These are phyloP conservation scores for Venturia pyrina DNA, from an alignment of 2,329 filamentous ascomycete species.

Conservation along the genomic window DNA sequence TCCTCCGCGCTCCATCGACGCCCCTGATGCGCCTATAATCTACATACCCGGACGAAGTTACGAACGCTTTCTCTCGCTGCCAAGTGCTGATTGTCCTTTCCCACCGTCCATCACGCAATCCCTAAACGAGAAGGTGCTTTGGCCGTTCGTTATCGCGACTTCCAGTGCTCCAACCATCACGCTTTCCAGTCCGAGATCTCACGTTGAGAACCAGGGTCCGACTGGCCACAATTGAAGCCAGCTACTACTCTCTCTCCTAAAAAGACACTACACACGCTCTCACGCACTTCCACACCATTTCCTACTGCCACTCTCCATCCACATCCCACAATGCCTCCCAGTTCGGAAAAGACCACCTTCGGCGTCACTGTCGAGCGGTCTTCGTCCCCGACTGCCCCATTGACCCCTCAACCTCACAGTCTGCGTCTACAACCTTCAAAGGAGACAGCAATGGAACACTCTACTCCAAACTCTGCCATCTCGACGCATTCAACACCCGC, in stretches of 20 bases:
- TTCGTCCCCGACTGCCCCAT: conserved; percentile 15
- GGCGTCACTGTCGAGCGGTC: conserved; percentile 31
- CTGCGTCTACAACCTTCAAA: conserved; percentile 25
- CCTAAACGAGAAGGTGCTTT: not conserved
- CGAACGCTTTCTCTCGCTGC: not conserved
- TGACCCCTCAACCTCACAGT: conserved; percentile 14
- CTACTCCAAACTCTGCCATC: conserved; percentile 20
- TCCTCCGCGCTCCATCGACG: not conserved
- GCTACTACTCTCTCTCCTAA: not conserved
- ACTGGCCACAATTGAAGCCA: not conserved
- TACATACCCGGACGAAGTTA: too few species aligned
- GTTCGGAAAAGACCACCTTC: conserved; percentile 28
- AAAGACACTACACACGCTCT: not conserved
- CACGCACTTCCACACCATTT: not conserved
- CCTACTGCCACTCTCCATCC: not conserved
- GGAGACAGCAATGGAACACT: conserved; percentile 22
- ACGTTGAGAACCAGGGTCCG: not conserved
- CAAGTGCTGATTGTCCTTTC: not conserved
- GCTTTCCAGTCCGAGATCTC: not conserved
- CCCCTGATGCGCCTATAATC: not conserved
- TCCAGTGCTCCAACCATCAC: not conserved
- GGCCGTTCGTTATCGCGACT: not conserved
- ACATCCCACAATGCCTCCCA: not conserved
- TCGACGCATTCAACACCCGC: conserved; percentile 22
- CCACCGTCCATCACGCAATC: not conserved